Evolutionary conservation across 306 rosid genomes (phyloP).

Genomic region (Aeschynomene evenia): DNA sequence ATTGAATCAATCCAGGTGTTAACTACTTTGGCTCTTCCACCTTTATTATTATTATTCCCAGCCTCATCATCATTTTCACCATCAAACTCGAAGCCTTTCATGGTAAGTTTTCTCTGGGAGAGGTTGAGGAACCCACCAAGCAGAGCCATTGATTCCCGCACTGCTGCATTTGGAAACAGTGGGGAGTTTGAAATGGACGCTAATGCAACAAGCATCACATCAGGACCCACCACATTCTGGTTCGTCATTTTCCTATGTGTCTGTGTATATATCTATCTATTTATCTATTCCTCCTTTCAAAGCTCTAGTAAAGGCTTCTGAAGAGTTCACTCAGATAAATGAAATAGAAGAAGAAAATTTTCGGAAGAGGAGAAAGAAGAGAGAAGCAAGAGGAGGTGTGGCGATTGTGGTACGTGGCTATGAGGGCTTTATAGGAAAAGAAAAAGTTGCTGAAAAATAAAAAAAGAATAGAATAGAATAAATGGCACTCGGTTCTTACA

Average conservation of each 20-base stretch:
- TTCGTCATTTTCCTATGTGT: constrained; percentile 54
- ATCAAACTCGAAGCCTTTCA: constrained; percentile 51
- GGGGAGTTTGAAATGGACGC: constrained; percentile 35
- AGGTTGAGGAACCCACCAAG: constrained; percentile 42
- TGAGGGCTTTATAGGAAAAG: constrained; percentile 40
- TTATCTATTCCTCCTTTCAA: neutral
- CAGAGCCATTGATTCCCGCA: constrained; percentile 35
- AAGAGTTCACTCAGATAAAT: no score
- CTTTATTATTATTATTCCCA: neutral
- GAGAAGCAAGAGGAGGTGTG: constrained; percentile 23
- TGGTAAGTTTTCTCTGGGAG: constrained; percentile 41
- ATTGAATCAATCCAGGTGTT: constrained; percentile 74
- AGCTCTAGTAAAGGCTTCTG: constrained; percentile 14
- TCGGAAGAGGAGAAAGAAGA: neutral
- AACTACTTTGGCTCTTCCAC: constrained; percentile 44
- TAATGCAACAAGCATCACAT: constrained; percentile 38
- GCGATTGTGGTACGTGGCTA: constrained; percentile 25
- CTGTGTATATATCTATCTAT: neutral
- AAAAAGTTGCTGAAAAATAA: neutral
- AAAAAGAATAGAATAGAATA: neutral
- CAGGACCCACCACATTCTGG: constrained; percentile 57
- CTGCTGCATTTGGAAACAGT: constrained; percentile 33
- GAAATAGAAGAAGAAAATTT: neutral
- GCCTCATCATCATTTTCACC: neutral
- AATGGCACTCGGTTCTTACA: constrained; percentile 30